Percentiles rank a stretch among this genome's conserved stretches.
phyloP scores from a whole-genome alignment of 2,329 filamentous ascomycete species.

The Aureobasidium zeae region DNA sequence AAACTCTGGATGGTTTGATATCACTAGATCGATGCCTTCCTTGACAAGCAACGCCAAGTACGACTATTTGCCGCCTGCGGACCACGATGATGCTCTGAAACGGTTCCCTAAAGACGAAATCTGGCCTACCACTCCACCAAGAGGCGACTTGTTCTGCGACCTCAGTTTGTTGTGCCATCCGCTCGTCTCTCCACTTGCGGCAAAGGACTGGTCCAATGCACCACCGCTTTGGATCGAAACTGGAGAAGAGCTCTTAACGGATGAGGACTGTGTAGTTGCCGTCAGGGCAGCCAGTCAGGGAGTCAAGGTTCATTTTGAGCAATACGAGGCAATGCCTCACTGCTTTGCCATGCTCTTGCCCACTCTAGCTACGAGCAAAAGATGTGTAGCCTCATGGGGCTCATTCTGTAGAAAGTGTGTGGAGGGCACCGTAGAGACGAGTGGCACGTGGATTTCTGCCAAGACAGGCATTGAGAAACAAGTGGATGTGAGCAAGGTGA shows the following conservation, averaged over 20 bases:
- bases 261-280: constrained; percentile 57
- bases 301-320: constrained; percentile 55
- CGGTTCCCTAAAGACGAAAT: constrained; percentile 40
- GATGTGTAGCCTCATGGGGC: constrained; percentile 32
- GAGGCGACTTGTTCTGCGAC: constrained; percentile 41
- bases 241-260: constrained; percentile 63
- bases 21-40: constrained; percentile 54
- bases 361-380: constrained; percentile 21
- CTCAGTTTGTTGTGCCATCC: constrained; percentile 49
- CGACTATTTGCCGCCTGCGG: constrained; percentile 53
- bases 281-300: constrained; percentile 47
- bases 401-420: constrained; percentile 24
- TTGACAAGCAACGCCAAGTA: constrained; percentile 44
- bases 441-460: constrained; percentile 24
- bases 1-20: constrained; percentile 62
- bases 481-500: constrained; percentile 21
- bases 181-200: constrained; percentile 53
- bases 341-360: constrained; percentile 46
- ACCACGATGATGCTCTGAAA: constrained; percentile 27
- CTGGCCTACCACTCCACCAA: constrained; percentile 39
- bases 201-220: constrained; percentile 49
- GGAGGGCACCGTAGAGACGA: constrained; percentile 24
- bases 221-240: constrained; percentile 60
- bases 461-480: constrained; percentile 25
- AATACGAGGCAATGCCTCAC: constrained; percentile 76